phyloP scores from a whole-genome alignment of 2,329 filamentous ascomycete species.

The Paecilomyces variotii region DNA sequence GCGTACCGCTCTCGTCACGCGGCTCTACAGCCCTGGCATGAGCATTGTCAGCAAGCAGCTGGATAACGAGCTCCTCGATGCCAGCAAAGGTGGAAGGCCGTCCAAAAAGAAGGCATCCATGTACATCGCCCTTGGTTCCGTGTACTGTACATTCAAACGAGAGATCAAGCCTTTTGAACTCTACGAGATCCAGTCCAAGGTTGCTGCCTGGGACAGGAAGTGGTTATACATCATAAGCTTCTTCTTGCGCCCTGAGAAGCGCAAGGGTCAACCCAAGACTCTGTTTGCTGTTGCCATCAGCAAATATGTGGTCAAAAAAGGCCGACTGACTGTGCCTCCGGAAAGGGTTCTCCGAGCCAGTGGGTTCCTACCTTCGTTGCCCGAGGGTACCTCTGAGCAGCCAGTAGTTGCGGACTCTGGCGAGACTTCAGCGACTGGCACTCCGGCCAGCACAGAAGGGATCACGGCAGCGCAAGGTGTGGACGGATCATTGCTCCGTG shows the following conservation, averaged over 20 bases:
- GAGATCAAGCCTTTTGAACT: constrained; percentile 62
- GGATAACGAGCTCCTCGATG: constrained; percentile 40
- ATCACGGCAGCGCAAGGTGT: constrained; percentile 22
- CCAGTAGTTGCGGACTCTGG: constrained; percentile 11
- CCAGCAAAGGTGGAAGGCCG: constrained; percentile 44
- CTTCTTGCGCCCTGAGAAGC: constrained; percentile 50
- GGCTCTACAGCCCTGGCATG: constrained; percentile 55
- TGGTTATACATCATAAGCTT: constrained; percentile 72
- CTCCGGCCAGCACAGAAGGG: constrained; percentile 24
- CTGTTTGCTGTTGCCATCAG: constrained; percentile 64
- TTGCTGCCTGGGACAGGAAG: constrained; percentile 71
- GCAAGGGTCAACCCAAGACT: constrained; percentile 47
- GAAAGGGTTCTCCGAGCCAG: constrained; percentile 64
- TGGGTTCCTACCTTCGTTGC: constrained; percentile 65
- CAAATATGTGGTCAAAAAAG: constrained; percentile 79
- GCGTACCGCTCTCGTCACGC: constrained; percentile 70
- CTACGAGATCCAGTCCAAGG: constrained; percentile 66
- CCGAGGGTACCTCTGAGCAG: constrained; percentile 43
- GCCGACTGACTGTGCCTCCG: constrained; percentile 75
- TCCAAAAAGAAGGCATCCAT: constrained; percentile 44
- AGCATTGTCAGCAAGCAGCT: constrained; percentile 46
- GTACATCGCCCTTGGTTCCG: constrained; percentile 62
- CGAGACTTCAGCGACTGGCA: constrained; percentile 22
- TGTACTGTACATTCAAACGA: constrained; percentile 63
- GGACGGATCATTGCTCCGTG: constrained; percentile 27